Conservation (phyloP, 495 filamentous ascomycete species). For the Staphylotrichum longicolle region DNA sequence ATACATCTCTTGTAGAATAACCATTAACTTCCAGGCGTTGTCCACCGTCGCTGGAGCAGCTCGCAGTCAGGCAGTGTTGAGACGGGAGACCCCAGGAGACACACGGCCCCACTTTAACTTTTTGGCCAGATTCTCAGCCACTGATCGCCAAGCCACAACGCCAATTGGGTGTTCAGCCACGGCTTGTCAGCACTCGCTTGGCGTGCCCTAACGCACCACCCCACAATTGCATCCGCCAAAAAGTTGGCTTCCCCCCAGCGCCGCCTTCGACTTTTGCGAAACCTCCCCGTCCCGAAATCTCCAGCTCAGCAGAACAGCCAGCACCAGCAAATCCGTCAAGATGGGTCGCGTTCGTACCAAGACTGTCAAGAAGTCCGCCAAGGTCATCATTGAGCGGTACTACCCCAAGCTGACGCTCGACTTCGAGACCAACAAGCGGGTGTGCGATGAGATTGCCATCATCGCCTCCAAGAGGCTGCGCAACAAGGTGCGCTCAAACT, state of each 20-base stretch:
- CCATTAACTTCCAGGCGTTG: neutral
- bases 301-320: conserved; percentile 32
- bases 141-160: neutral
- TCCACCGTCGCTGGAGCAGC: no score
- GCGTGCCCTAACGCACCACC: conserved; percentile 22
- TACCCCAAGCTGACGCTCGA: conserved; percentile 98
- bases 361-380: conserved; percentile 99
- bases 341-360: conserved; percentile 98
- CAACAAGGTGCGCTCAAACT: conserved; percentile 72
- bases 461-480: conserved; percentile 96
- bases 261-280: conserved; percentile 9
- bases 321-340: conserved; percentile 55
- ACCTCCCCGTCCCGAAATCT: conserved; percentile 17
- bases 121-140: neutral
- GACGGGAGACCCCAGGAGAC: neutral
- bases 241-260: neutral
- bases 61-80: neutral
- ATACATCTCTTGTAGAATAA: neutral
- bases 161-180: neutral
- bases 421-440: conserved; percentile 99
- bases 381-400: conserved; percentile 99
- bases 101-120: neutral
- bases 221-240: conserved; percentile 20
- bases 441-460: conserved; percentile 99
- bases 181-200: neutral